These are phyloP conservation scores for Cryptosporidium sp. DNA, from an alignment of 169 alveolate species.

Conservation along the genomic window DNA sequence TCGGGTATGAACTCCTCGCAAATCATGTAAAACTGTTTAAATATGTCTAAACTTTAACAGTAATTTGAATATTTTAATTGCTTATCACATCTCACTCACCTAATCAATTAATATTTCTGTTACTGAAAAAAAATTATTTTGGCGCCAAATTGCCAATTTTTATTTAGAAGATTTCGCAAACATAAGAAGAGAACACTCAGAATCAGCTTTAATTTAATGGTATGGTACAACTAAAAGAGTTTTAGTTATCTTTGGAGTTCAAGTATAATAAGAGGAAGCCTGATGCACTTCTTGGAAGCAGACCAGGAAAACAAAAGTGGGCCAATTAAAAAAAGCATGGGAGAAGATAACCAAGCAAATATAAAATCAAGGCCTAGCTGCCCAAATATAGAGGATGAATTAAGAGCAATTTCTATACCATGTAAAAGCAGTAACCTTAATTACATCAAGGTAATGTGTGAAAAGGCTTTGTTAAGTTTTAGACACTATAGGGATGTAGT, in stretches of 20 bases:
- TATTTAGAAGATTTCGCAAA: not conserved
- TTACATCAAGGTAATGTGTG: constrained; percentile 62
- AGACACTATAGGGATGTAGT: constrained; percentile 62
- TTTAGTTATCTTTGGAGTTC: not conserved
- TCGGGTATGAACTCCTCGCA: no score
- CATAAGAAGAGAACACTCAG: not conserved
- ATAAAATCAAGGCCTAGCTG: constrained; percentile 14
- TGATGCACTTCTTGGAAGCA: not conserved
- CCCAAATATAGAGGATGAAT: constrained; percentile 67
- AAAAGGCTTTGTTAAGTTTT: constrained; percentile 58
- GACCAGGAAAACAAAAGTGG: not conserved
- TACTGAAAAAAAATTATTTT: not conserved
- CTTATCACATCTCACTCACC: not conserved
- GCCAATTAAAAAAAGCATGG: not conserved
- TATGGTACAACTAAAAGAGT: not conserved
- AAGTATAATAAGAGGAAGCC: not conserved
- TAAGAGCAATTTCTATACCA: constrained; percentile 68
- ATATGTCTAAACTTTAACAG: no score
- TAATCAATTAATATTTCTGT: not conserved
- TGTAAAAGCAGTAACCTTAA: constrained; percentile 35
- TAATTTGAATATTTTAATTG: not conserved
- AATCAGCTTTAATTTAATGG: not conserved
- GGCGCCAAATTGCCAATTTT: not conserved
- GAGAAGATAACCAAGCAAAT: not conserved
- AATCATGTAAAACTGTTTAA: not conserved